A percentile compares a stretch with the other conserved stretches of the same genome.
Conservation (phyloP, 139 green algal genomes). For the Chlamydomonas urium region DNA sequence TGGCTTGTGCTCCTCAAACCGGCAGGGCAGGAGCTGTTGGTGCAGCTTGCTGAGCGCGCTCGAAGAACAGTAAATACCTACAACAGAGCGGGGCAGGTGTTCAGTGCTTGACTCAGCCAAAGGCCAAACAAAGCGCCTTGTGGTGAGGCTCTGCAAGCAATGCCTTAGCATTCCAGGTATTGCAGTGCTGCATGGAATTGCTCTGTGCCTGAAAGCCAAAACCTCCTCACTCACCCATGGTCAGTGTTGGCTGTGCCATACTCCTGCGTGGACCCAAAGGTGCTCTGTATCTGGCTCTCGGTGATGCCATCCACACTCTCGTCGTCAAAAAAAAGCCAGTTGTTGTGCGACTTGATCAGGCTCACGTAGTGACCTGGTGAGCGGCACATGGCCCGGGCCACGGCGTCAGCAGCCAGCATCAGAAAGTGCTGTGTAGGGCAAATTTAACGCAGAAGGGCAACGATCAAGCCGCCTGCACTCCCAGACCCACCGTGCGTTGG, state of each 20-base stretch:
- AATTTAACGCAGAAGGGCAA: no score
- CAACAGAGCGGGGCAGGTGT: no score
- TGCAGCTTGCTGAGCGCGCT: no score
- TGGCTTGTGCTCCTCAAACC: no score
- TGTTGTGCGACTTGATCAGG: conserved; percentile 78
- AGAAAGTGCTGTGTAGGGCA: no score
- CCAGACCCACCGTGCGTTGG: background rate
- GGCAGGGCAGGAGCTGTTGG: no score
- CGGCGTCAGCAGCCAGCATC: no score
- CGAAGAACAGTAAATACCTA: no score
- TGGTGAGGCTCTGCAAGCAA: background rate
- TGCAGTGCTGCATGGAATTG: no score
- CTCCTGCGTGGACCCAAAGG: conserved; percentile 81
- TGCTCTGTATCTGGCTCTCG: conserved; percentile 73
- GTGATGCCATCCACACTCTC: conserved; percentile 78
- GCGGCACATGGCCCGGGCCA: no score
- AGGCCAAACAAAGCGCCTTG: background rate
- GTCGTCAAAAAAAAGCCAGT: conserved; percentile 93
- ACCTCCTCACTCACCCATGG: conserved; percentile 74
- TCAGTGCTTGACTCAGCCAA: background rate
- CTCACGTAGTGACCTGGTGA: conserved; percentile 91
- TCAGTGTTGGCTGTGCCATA: conserved; percentile 72
- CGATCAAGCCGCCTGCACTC: background rate
- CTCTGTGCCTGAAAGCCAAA: no score
- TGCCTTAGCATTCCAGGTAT: background rate